These are phyloP conservation scores for Aspergillus nanangensis DNA, from an alignment of 495 filamentous ascomycete species.

Conservation along the genomic window DNA sequence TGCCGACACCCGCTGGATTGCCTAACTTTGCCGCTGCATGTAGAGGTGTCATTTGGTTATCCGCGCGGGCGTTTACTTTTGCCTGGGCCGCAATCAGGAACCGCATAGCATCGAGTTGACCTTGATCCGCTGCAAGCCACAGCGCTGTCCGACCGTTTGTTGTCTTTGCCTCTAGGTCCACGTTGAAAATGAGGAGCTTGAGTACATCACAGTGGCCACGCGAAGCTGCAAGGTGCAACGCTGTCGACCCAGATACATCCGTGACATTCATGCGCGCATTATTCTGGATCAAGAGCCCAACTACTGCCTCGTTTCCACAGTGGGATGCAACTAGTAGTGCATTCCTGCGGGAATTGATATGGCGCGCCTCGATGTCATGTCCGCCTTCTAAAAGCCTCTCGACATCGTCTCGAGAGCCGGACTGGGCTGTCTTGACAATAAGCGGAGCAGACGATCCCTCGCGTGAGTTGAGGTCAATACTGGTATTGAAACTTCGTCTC, in stretches of 20 bases:
- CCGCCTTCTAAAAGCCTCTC: too few relatives aligned
- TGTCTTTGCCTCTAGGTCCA: conserved; percentile 26
- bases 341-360: too few relatives aligned
- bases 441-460: conserved; percentile 25
- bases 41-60: conserved; percentile 33
- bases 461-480: conserved; percentile 36
- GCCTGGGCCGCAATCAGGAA: conserved; percentile 20
- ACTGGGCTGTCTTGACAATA: too few relatives aligned
- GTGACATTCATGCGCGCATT: too few relatives aligned
- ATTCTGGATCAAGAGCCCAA: too few relatives aligned
- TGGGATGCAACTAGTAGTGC: too few relatives aligned
- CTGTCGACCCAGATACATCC: too few relatives aligned
- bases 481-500: conserved; percentile 23
- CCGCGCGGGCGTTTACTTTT: conserved; percentile 34
- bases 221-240: too few relatives aligned
- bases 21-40: conserved; percentile 36
- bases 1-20: conserved; percentile 25
- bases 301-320: too few relatives aligned
- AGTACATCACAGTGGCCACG: too few relatives aligned
- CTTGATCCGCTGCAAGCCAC: conserved; percentile 28
- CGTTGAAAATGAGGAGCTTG: conserved; percentile 29
- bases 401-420: too few relatives aligned
- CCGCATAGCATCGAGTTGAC: conserved; percentile 19
- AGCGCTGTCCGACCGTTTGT: conserved; percentile 33
- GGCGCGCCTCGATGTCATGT: too few relatives aligned